Evolutionary conservation across 2,329 filamentous ascomycete genomes (phyloP).

Genomic region (Beauveria sp.): DNA sequence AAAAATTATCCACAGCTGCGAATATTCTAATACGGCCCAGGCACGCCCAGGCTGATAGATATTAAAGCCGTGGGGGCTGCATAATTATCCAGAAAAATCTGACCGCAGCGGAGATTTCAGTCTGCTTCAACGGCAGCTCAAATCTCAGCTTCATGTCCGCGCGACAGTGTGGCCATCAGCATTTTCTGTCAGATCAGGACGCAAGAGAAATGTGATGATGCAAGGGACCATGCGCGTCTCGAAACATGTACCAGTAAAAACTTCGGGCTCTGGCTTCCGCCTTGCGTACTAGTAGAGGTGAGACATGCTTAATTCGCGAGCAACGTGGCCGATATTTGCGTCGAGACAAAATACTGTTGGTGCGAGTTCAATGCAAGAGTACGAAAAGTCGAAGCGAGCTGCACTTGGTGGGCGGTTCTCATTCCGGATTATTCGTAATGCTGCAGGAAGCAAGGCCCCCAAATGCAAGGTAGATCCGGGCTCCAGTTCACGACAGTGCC

Average conservation of each 20-base stretch:
- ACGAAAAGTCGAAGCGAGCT: neutral
- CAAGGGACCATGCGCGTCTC: neutral
- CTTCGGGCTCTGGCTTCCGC: too few relatives aligned
- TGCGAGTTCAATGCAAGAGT: neutral
- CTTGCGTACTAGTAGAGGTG: neutral
- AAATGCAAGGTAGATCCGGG: constrained; percentile 1
- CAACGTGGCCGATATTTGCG: neutral
- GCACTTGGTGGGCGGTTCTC: neutral
- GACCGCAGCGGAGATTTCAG: neutral
- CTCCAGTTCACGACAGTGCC: neutral
- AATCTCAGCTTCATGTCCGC: neutral
- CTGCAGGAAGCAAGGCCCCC: neutral
- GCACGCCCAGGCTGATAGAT: neutral
- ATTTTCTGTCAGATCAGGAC: neutral
- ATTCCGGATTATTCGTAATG: neutral
- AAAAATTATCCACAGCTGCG: neutral
- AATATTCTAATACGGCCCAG: neutral
- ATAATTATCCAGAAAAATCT: neutral
- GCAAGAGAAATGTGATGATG: neutral
- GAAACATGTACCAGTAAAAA: neutral
- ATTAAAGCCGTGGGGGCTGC: neutral
- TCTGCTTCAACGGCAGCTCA: neutral
- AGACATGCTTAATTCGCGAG: too few relatives aligned
- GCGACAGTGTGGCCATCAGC: neutral
- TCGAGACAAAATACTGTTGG: neutral